phyloP scores from a whole-genome alignment of 2,329 filamentous ascomycete genomes.

The Venturia effusa region DNA sequence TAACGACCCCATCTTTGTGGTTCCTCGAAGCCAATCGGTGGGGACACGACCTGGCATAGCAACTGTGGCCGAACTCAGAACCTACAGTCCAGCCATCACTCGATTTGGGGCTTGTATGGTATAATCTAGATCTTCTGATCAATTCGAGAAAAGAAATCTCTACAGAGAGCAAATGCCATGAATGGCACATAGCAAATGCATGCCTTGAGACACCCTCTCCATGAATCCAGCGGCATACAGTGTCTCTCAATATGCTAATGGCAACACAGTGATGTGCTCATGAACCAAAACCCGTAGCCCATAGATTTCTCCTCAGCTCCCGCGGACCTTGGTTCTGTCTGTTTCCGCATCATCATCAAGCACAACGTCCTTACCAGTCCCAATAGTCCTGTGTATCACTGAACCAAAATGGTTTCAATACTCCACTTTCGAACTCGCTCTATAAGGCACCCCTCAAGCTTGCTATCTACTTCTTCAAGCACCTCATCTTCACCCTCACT shows the following conservation, averaged over 20 bases:
- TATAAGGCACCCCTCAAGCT: not conserved
- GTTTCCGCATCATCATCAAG: not conserved
- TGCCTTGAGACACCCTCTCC: not conserved
- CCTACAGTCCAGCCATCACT: not conserved
- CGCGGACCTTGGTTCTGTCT: not conserved
- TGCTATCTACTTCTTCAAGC: not conserved
- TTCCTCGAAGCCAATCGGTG: not conserved
- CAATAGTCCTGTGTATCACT: not conserved
- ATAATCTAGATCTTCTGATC: not conserved
- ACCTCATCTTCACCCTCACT: not conserved
- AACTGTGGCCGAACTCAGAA: not conserved
- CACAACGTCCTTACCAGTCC: not conserved
- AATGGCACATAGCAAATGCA: not conserved
- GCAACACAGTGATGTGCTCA: not conserved
- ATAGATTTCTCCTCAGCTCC: not conserved
- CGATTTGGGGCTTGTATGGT: too few relatives aligned
- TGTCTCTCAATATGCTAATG: not conserved
- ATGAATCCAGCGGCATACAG: not conserved
- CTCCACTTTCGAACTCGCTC: not conserved
- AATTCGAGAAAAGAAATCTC: not conserved
- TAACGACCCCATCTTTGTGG: not conserved
- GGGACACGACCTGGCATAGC: not conserved
- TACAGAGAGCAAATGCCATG: not conserved
- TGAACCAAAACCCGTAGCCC: not conserved
- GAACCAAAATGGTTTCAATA: not conserved